These are phyloP conservation scores for Sclerotinia trifoliorum DNA, from an alignment of 2,329 filamentous ascomycete genomes.

Conservation along the genomic window DNA sequence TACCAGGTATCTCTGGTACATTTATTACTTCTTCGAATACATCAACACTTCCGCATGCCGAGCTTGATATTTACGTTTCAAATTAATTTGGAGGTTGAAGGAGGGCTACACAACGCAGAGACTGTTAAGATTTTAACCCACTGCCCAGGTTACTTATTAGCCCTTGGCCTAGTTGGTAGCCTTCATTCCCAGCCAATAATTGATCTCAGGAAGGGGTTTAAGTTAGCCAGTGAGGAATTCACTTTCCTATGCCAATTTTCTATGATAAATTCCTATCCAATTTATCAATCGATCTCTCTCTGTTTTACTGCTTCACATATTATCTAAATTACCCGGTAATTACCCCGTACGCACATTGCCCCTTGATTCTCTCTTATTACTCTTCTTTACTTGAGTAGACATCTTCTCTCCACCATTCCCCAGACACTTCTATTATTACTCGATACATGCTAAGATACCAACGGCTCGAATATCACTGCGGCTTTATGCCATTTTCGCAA, in stretches of 20 bases:
- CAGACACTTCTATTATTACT: not conserved
- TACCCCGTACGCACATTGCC: not conserved
- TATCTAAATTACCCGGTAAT: not conserved
- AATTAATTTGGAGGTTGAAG: not conserved
- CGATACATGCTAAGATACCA: constrained; percentile 2
- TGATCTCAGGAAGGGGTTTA: constrained; percentile 1
- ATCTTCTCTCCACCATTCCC: not conserved
- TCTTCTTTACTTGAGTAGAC: not conserved
- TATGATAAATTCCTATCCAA: not conserved
- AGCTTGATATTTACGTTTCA: not conserved
- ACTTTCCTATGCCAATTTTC: not conserved
- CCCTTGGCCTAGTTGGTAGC: not conserved
- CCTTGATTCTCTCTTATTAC: constrained; percentile 5
- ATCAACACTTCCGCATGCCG: not conserved
- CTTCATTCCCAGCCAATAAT: constrained; percentile 11
- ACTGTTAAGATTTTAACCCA: too few relatives aligned
- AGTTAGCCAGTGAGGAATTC: constrained; percentile 13
- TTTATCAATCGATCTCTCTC: constrained; percentile 12
- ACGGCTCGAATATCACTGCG: not conserved
- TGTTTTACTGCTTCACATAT: not conserved
- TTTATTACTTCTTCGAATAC: not conserved
- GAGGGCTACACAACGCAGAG: too few relatives aligned
- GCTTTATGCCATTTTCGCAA: constrained; percentile 21
- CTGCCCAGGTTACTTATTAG: too few relatives aligned
- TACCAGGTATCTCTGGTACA: not conserved